Percentiles rank a stretch among this genome's conserved stretches.
These are phyloP conservation scores for Mycena vulgaris DNA, from an alignment of 768 basidiomycete species.

Conservation along the genomic window DNA sequence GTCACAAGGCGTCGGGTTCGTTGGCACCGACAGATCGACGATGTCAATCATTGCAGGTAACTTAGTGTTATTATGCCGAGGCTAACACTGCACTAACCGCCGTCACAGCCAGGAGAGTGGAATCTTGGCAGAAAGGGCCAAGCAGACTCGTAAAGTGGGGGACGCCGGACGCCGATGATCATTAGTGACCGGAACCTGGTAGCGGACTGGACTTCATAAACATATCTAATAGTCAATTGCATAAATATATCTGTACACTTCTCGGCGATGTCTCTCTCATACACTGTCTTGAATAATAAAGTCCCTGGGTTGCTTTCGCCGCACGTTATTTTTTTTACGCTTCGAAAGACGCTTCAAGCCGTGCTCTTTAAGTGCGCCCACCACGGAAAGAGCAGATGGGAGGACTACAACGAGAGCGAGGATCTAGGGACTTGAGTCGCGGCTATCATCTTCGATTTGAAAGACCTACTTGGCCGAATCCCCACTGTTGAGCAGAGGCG, in stretches of 20 bases:
- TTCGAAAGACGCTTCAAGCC: conserved; percentile 50
- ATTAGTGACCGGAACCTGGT: conserved; percentile 46
- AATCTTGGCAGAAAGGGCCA: conserved; percentile 75
- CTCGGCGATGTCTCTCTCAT: conserved; percentile 18
- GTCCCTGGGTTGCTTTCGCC: conserved; percentile 21
- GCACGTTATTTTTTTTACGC: conserved; percentile 37
- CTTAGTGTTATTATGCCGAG: neutral
- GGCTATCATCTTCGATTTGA: neutral
- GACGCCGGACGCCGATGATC: conserved; percentile 67
- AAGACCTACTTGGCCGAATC: conserved; percentile 56
- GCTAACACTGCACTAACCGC: neutral
- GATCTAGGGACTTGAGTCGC: conserved; percentile 46
- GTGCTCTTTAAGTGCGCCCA: conserved; percentile 49
- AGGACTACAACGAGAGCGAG: conserved; percentile 58
- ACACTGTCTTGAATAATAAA: conserved; percentile 30
- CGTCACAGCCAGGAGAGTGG: conserved; percentile 63
- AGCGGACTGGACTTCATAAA: neutral
- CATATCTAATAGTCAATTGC: conserved; percentile 2
- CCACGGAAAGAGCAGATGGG: conserved; percentile 55
- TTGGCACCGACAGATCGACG: conserved; percentile 81
- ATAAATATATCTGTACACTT: conserved; percentile 26
- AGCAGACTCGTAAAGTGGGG: conserved; percentile 73
- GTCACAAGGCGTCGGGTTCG: conserved; percentile 75
- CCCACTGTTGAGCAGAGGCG: conserved; percentile 48
- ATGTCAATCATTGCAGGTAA: conserved; percentile 74